Base-by-base conservation (phyloP, 495 filamentous ascomycete genomes). In the Astrothelium subdiscretum region DNA sequence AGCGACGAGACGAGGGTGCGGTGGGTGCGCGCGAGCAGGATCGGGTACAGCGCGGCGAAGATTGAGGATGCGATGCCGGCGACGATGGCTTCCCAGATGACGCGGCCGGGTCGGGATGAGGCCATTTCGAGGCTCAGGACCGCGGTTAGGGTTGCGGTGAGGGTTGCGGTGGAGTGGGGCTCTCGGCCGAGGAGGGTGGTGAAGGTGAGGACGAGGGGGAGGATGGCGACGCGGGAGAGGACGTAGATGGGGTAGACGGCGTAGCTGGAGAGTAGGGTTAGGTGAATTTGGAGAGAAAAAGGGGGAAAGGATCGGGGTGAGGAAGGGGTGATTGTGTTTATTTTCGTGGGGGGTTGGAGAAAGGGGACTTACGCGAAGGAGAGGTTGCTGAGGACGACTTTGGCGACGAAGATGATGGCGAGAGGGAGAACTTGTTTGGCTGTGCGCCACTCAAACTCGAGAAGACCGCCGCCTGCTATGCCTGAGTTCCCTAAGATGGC, bases 391-490 rank as follows among this genome's bases (percentile, higher is more conserved):
- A 81, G 69, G 20, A 77, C 66, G 18, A 80, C 68, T 64, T 79
- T 80, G 13, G 71, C 73, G 42, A 79, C 70, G 61, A 76, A 80
- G 5, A 80, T 68, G 12, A 77, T 61, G 2, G 80, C 76, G 4
- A 79, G 64, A 10, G 77, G 78, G 1, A 81, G 65, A 11, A 76
- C 74, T 42, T 72, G 72, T 58, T 72, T 72, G 1, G 70, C 75
- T 27, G 76, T 69, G 10, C 67, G 52, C 60, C 66, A 68, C 27
- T 80, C 76, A 58, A 82, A 74, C 63, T 79, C 79, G 59, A 82
- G 77, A 35, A 81, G 59, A 13, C 80, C 78, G 24, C 78, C 79
- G 27, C 77, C 75, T 44, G 79, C 77, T 63, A 81, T 81, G n/a
- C 81, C 80, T 10, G 48, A 26, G 48, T 20, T 20, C 5, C 78